Conservation (phyloP, 2,329 filamentous ascomycete genomes). For the Parastagonospora nodorum region DNA sequence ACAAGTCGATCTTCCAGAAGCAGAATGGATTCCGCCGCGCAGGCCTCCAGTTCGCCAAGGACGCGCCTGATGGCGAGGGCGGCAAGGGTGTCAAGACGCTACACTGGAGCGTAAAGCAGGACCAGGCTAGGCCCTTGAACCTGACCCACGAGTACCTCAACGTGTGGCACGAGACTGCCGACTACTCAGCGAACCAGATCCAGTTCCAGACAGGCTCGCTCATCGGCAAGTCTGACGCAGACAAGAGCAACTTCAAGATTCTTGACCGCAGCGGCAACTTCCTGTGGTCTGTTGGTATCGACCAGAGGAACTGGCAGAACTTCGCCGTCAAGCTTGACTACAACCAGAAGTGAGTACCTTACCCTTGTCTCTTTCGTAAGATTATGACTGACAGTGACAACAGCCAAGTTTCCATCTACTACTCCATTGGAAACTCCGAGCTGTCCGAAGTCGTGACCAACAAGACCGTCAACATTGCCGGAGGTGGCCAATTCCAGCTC, state of each 20-base stretch:
- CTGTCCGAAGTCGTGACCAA: slow-evolving; percentile 56
- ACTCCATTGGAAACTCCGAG: slow-evolving; percentile 55
- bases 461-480: slow-evolving; percentile 58
- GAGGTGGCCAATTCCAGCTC: slow-evolving; percentile 66
- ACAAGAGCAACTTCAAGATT: slow-evolving; percentile 53
- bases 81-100: slow-evolving; percentile 63
- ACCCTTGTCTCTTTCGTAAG: neutral
- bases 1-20: slow-evolving; percentile 64
- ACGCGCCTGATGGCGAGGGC: slow-evolving; percentile 58
- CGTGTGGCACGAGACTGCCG: slow-evolving; percentile 47
- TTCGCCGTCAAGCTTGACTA: slow-evolving; percentile 66
- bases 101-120: slow-evolving; percentile 64
- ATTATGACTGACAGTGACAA: neutral
- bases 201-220: slow-evolving; percentile 62
- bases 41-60: slow-evolving; percentile 59
- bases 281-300: slow-evolving; percentile 59
- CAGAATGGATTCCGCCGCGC: slow-evolving; percentile 66
- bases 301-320: slow-evolving; percentile 62
- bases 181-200: slow-evolving; percentile 50
- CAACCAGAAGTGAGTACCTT: slow-evolving; percentile 55
- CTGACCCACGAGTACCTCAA: slow-evolving; percentile 65
- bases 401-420: slow-evolving; percentile 63
- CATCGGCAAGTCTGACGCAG: slow-evolving; percentile 49
- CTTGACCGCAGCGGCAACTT: slow-evolving; percentile 39
- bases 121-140: slow-evolving; percentile 59